phyloP scores from a whole-genome alignment of 257 asterid species.

The Solanum bukasovii region DNA sequence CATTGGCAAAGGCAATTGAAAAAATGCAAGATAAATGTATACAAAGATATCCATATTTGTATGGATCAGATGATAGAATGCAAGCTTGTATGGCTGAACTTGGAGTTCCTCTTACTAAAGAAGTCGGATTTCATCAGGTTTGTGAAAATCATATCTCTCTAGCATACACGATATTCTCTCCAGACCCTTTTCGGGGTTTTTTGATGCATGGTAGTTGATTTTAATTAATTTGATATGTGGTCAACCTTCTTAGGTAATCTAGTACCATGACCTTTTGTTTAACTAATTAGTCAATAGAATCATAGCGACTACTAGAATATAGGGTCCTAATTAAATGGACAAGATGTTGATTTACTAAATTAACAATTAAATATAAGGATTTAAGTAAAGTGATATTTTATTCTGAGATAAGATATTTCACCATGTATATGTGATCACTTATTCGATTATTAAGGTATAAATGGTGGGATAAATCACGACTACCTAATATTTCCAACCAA shows the following conservation, averaged over 20 bases:
- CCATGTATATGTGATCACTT: too few relatives aligned
- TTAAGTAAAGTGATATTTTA: not conserved
- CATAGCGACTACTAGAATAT: not conserved
- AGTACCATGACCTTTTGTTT: not conserved
- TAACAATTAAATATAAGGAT: not conserved
- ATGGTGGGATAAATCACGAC: not conserved
- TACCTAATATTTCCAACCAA: too few relatives aligned
- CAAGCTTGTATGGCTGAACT: constrained; percentile 33
- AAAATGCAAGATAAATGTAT: constrained; percentile 30
- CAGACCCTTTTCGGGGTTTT: fast-evolving
- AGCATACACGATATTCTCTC: not conserved
- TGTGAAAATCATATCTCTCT: not conserved
- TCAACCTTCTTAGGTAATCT: not conserved
- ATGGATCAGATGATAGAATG: constrained; percentile 33
- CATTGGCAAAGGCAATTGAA: constrained; percentile 23
- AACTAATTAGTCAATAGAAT: not conserved
- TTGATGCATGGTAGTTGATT: not conserved
- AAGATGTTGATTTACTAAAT: not conserved
- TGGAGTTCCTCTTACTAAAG: constrained; percentile 27
- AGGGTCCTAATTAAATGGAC: not conserved
- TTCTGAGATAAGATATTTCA: not conserved
- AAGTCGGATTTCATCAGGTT: constrained; percentile 33
- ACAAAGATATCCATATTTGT: constrained; percentile 20
- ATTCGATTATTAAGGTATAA: too few relatives aligned
- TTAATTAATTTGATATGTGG: not conserved